These are phyloP conservation scores for Sparassis latifolia DNA, from an alignment of 1,284 basidiomycete species.

Conservation along the genomic window DNA sequence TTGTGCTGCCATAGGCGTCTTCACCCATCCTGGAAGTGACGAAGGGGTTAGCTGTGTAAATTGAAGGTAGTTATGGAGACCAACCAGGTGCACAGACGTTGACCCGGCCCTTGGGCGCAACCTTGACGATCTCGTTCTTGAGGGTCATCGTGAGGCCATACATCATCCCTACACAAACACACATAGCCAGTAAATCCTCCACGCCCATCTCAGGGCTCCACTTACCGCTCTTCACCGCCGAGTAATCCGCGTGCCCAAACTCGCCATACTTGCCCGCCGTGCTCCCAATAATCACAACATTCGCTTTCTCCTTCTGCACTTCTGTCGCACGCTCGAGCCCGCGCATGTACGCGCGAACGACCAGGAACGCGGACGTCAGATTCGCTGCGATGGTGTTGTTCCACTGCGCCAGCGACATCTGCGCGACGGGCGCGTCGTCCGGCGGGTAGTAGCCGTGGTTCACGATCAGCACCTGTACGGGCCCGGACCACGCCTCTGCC, in stretches of 20 bases:
- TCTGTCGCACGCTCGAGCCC: slow-evolving; percentile 36
- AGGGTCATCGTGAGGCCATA: slow-evolving; percentile 63
- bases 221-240: slow-evolving; percentile 51
- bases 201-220: neutral
- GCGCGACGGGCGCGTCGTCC: slow-evolving; percentile 42
- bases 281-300: slow-evolving; percentile 63
- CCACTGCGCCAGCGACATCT: slow-evolving; percentile 65
- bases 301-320: slow-evolving; percentile 42
- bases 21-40: slow-evolving; percentile 48
- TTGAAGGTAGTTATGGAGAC: neutral
- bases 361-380: slow-evolving; percentile 63
- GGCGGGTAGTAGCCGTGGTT: slow-evolving; percentile 59
- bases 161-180: slow-evolving; percentile 52
- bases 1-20: slow-evolving; percentile 51
- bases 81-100: slow-evolving; percentile 56
- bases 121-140: slow-evolving; percentile 77
- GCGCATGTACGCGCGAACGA: slow-evolving; percentile 54
- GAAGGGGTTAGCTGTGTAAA: neutral
- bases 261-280: slow-evolving; percentile 72
- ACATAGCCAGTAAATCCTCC: neutral
- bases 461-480: slow-evolving; percentile 51
- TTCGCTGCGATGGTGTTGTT: slow-evolving; percentile 56
- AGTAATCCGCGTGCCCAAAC: slow-evolving; percentile 59
- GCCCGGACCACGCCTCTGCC: slow-evolving; percentile 34
- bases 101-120: slow-evolving; percentile 65